Base-by-base conservation (phyloP, 1,284 basidiomycete genomes). In the Fomitopsis pinicola region DNA sequence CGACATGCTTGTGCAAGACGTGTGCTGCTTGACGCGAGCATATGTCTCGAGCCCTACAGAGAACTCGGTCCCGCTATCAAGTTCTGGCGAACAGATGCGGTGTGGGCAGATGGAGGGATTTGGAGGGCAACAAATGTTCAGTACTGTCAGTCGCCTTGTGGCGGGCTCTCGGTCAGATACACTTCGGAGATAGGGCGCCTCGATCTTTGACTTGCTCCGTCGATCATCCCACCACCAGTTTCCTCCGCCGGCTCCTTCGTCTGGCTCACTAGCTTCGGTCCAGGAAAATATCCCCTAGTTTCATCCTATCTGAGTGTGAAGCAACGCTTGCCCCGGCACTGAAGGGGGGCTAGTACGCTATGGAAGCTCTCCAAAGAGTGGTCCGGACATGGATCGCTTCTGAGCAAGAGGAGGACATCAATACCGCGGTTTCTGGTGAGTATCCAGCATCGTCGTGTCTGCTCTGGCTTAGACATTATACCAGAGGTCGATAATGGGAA, bases 311-410 rank as follows among this genome's bases (percentile, higher is more conserved):
- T 4, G 38, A 15, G 12, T 0, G 38, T 40, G 12, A 40, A 14
- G 38, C 38, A 3, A 14, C 38, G 9, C 12, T 12, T 40, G 3
- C 7, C 9, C 12, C 22, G 9, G 38, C 38, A 8, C 12, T 12
- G 15, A 5, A 50, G 28, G 48, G 5, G 28, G 48, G 15, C 6
- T 12, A 22, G 10, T 26, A n/a, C 17, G 30, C 14, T n/a, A 77
- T 77, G 73, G 76, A 78, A 54, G 62, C 62, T 36, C 73, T 80
- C 42, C 81, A 84, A 61, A 82, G 86, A 50, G 75, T 83, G n/a
- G 81, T 91, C 35, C 82, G 83, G 60, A 90, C 89, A 40, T 92
- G 90, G 88, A 85, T 93, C 66, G 85, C 82, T 17, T 80, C 87
- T 7, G 81, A 80, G 42, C 78, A 82, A 63, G 85, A 88, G 40